Evolutionary conservation across 805 yeast species (phyloP), one percentile per base, ranked within the genome.

Genomic region (Jamesozyma rosinii): DNA sequence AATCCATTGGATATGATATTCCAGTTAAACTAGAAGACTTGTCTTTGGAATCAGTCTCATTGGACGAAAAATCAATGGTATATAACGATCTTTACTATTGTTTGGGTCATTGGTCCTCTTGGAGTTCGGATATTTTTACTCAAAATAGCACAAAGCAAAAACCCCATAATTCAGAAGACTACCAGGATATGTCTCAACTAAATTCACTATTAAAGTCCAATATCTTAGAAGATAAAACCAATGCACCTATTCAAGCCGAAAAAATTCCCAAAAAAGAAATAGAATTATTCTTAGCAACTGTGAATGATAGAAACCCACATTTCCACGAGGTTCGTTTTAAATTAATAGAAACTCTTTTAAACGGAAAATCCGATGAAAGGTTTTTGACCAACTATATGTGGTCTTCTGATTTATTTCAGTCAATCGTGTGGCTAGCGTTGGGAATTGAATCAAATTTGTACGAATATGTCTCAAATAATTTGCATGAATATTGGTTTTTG

Each of bases 321-420:
- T 63, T 65, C 32, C 68, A 66, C 33, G 68, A 69, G 31, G 63
- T 63, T 0, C 52, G 76, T 31, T 47, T 59, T n/a, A 44, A 49
- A 15, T 44, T 72, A 2, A 36, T 72, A 2, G 26, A 53, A 5
- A 33, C 30, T 1, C 40, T 67, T 3, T 43, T 66, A 2, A 51
- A 50, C 15, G 43, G 46, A 2, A 41, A 40, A 4, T 21, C n/a
- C n/a, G 35, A 19, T 1, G 27, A 40, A 4, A 66, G 72, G 38
- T 53, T 64, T 0, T 46, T 76, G 0, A 50, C 62, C 4, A 67
- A 69, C 27, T 63, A 65, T 5, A 39, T 49, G 9, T 71, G 80
- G 76, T 63, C 66, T 11, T 46, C 53, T 0, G 49, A 56, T 3
- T 54, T 76, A 5, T 59, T 55, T 22, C 54, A 60, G 5, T 59